These are phyloP conservation scores for Russula abietina DNA, from an alignment of 768 basidiomycete genomes.

Conservation along the genomic window DNA sequence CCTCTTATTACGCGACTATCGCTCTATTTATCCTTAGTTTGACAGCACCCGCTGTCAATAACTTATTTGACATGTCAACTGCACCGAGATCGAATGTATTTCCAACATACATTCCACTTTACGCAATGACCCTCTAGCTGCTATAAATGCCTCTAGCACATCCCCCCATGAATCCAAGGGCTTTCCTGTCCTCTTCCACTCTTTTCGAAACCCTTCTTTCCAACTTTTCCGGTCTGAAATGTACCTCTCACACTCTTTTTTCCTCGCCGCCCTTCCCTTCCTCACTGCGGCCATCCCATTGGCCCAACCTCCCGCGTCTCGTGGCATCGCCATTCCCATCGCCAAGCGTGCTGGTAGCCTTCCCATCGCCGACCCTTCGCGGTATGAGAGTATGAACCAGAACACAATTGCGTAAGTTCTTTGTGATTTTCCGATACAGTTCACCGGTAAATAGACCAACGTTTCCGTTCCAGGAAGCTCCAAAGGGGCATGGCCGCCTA, in stretches of 20 bases:
- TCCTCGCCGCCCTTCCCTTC: not conserved
- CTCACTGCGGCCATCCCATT: not conserved
- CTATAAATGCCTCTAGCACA: not conserved
- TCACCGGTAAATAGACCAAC: not conserved
- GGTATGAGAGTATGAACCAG: too few species aligned
- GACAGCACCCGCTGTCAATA: too few species aligned
- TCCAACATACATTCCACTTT: not conserved
- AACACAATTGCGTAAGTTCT: not conserved
- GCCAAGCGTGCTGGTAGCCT: not conserved
- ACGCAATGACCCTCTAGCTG: not conserved
- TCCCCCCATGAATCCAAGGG: not conserved
- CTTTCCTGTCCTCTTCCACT: not conserved
- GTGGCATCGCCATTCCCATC: constrained; percentile 1
- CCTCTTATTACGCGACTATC: too few species aligned
- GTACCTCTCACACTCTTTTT: not conserved
- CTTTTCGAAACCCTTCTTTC: not conserved
- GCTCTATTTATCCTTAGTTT: too few species aligned
- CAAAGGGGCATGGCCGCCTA: not conserved
- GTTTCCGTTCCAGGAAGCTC: constrained; percentile 4
- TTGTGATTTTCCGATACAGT: not conserved
- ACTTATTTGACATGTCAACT: too few species aligned
- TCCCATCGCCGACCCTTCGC: not conserved
- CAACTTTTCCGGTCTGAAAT: not conserved
- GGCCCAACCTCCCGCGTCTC: not conserved
- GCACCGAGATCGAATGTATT: not conserved